Percentiles rank a stretch among this genome's conserved stretches.
These are phyloP conservation scores for Scenedesmus sp. DNA, from an alignment of 163 green algal genomes.

Conservation along the genomic window DNA sequence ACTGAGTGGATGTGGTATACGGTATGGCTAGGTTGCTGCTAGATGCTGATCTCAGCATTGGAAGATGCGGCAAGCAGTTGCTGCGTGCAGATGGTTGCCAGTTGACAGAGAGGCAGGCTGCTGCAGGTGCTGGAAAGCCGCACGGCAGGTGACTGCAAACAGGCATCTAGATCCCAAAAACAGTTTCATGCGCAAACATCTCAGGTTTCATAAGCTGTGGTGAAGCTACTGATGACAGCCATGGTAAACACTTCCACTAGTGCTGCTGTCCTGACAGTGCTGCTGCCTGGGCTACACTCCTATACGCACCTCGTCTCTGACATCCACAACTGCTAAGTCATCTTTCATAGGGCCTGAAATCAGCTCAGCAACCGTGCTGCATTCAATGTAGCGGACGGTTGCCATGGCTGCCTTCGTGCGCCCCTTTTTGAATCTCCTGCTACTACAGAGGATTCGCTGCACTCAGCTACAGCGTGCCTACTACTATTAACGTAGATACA, in stretches of 20 bases:
- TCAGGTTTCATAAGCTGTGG: too few species aligned
- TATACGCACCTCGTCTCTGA: conserved; percentile 35
- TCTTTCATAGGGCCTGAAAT: conserved; percentile 45
- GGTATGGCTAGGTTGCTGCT: background rate
- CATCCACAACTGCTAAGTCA: conserved; percentile 26
- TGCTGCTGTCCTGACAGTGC: conserved; percentile 18
- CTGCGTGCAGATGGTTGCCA: background rate
- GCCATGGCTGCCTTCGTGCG: background rate
- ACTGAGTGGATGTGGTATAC: background rate
- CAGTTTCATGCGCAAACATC: background rate
- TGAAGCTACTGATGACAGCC: background rate
- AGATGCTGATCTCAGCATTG: background rate
- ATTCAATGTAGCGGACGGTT: conserved; percentile 27
- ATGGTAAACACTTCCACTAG: background rate
- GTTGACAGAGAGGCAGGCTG: too few species aligned
- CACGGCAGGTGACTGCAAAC: too few species aligned
- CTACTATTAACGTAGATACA: too few species aligned
- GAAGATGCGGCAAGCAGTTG: background rate
- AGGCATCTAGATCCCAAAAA: background rate
- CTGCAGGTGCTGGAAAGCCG: too few species aligned
- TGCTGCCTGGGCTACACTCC: background rate
- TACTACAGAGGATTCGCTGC: too few species aligned
- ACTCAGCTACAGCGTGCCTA: too few species aligned
- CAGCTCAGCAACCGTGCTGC: conserved; percentile 23
- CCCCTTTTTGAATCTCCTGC: too few species aligned